phyloP scores from a whole-genome alignment of 2,329 filamentous ascomycete genomes.

The Phialophora chinensis region DNA sequence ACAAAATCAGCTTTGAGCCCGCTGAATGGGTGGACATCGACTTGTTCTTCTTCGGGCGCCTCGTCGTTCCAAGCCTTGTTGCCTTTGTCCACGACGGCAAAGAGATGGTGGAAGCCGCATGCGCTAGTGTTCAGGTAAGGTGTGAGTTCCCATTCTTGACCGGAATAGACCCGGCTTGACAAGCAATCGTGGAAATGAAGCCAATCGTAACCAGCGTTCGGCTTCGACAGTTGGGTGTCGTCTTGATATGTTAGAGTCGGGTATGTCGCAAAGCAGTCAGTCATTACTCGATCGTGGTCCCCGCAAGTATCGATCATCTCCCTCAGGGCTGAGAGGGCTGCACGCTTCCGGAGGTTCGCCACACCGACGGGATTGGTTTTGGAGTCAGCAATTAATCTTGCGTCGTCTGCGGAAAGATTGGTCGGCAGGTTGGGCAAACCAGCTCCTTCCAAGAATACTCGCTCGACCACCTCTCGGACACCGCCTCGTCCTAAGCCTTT shows the following conservation, averaged over 20 bases:
- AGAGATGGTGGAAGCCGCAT: slow-evolving; percentile 88
- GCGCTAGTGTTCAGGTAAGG: slow-evolving; percentile 86
- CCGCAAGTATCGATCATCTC: slow-evolving; percentile 69
- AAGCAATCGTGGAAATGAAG: slow-evolving; percentile 89
- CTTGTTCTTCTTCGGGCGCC: slow-evolving; percentile 52
- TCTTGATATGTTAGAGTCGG: slow-evolving; percentile 90
- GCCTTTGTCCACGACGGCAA: slow-evolving; percentile 70
- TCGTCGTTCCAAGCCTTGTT: slow-evolving; percentile 54
- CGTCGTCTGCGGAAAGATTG: slow-evolving; percentile 45
- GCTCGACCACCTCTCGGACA: slow-evolving; percentile 68
- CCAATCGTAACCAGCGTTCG: slow-evolving; percentile 88
- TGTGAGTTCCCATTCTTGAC: slow-evolving; percentile 89
- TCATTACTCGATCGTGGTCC: slow-evolving; percentile 66
- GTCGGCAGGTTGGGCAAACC: slow-evolving; percentile 62
- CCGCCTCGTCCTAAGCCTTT: slow-evolving; percentile 66
- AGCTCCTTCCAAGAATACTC: slow-evolving; percentile 69
- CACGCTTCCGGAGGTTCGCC: slow-evolving; percentile 64
- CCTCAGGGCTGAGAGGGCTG: slow-evolving; percentile 62
- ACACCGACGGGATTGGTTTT: slow-evolving; percentile 57
- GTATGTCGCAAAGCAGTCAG: slow-evolving; percentile 82
- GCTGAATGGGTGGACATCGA: slow-evolving; percentile 73
- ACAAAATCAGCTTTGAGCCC: slow-evolving; percentile 81
- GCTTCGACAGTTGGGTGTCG: slow-evolving; percentile 87
- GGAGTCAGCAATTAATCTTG: slow-evolving; percentile 47
- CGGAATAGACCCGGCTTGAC: slow-evolving; percentile 76